phyloP scores from a whole-genome alignment of 106 monocot species.

The Triglochin maritima region DNA sequence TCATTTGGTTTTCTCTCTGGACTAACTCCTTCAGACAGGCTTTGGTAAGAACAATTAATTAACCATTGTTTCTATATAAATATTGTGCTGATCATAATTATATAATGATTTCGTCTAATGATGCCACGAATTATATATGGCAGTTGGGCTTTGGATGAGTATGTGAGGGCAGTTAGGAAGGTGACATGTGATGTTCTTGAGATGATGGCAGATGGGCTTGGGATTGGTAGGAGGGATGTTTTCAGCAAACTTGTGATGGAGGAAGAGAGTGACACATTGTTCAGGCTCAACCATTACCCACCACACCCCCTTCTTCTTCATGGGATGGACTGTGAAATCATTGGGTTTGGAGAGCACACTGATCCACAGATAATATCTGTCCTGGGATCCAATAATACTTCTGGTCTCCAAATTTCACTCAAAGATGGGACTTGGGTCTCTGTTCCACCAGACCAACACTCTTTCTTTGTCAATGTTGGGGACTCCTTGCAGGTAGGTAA shows the following conservation, averaged over 20 bases:
- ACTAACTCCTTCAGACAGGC: background rate
- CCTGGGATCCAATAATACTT: constrained; percentile 11
- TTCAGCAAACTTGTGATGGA: constrained; percentile 46
- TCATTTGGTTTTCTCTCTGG: background rate
- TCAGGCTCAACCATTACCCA: constrained; percentile 80
- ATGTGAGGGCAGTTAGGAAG: constrained; percentile 34
- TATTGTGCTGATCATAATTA: too few species aligned
- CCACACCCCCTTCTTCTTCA: constrained; percentile 24
- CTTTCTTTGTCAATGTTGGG: constrained; percentile 15
- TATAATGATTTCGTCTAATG: too few species aligned
- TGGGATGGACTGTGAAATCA: too few species aligned
- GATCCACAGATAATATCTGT: constrained; percentile 17
- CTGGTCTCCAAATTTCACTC: constrained; percentile 8
- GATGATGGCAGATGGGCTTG: constrained; percentile 56
- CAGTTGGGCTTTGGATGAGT: constrained; percentile 55
- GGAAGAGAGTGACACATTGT: constrained; percentile 45
- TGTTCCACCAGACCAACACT: constrained; percentile 9
- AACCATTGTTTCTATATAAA: too few species aligned
- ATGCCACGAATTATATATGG: background rate
- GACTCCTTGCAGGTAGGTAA: constrained; percentile 33
- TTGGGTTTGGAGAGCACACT: constrained; percentile 6
- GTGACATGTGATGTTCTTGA: constrained; percentile 49
- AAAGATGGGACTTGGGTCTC: constrained; percentile 18
- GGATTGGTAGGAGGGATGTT: constrained; percentile 21
- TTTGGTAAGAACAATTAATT: background rate